phyloP scores from a whole-genome alignment of 352 stramenopile genomes.

The Phytophthora fragariaefolia region DNA sequence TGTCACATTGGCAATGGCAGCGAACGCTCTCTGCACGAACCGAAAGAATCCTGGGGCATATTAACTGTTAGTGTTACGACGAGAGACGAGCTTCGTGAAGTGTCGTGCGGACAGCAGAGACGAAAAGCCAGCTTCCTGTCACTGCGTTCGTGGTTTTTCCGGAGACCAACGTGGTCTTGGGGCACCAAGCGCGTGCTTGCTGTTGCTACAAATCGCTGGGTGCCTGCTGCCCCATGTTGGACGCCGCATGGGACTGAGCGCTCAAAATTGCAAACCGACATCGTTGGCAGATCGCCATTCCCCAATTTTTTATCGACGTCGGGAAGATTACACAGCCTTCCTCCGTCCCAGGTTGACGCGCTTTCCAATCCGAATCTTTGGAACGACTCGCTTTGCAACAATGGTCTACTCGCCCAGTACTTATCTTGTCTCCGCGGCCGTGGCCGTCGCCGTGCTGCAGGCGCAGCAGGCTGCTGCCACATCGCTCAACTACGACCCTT shows the following conservation, averaged over 20 bases:
- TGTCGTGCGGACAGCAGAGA: slow-evolving; percentile 20
- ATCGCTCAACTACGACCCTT: slow-evolving; percentile 30
- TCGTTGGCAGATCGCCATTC: slow-evolving; percentile 14
- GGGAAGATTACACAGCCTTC: slow-evolving; percentile 37
- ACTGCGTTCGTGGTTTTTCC: background rate
- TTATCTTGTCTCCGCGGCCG: slow-evolving; percentile 36
- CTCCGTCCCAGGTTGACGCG: slow-evolving; percentile 30
- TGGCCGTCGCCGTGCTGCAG: slow-evolving; percentile 26
- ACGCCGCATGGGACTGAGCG: too few relatives aligned
- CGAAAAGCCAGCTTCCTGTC: background rate
- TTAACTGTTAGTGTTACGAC: slow-evolving; percentile 7
- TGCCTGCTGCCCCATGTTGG: background rate
- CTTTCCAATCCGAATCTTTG: slow-evolving; percentile 21
- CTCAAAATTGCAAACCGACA: too few relatives aligned
- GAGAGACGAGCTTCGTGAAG: slow-evolving; percentile 10
- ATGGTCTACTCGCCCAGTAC: slow-evolving; percentile 40
- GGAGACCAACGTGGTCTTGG: slow-evolving; percentile 1
- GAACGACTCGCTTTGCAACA: slow-evolving; percentile 8
- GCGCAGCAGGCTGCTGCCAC: slow-evolving; percentile 22
- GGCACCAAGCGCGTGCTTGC: background rate
- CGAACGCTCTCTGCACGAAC: slow-evolving; percentile 1
- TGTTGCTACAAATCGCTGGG: slow-evolving; percentile 6
- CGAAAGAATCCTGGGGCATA: background rate
- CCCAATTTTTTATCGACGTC: slow-evolving; percentile 35
- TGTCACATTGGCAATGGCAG: slow-evolving; percentile 1